Conservation (phyloP, 345 rosid genomes). For the Trapa incisa region DNA sequence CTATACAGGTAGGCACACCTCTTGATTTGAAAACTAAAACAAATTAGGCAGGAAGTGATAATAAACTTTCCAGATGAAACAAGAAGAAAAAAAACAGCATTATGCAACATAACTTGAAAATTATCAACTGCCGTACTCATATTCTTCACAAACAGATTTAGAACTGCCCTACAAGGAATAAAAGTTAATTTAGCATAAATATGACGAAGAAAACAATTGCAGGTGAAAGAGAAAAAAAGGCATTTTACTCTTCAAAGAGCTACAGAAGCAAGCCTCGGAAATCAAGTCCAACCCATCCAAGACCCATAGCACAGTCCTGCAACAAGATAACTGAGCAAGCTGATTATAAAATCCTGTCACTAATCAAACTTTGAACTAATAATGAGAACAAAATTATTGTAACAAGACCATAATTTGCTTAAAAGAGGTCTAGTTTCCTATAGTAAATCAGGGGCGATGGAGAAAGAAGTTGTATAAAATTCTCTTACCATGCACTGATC, state of each 20-base stretch:
- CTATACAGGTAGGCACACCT: background rate
- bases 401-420: background rate
- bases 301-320: conserved; percentile 95
- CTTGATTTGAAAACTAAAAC: background rate
- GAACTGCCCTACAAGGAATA: conserved; percentile 58
- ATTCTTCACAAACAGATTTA: conserved; percentile 80
- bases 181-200: conserved; percentile 7
- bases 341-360: background rate
- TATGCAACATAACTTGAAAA: conserved; percentile 46
- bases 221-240: background rate
- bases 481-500: conserved; percentile 85
- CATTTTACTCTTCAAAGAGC: conserved; percentile 75
- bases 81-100: background rate
- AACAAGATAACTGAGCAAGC: conserved; percentile 4
- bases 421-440: background rate
- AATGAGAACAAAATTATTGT: background rate
- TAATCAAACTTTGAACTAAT: background rate
- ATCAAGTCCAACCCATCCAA: conserved; percentile 90
- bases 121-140: conserved; percentile 73
- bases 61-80: background rate
- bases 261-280: conserved; percentile 92
- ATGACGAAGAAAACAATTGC: conserved; percentile 1
- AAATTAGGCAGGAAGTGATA: background rate
- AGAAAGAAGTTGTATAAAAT: background rate
- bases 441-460: background rate